Evolutionary conservation across 371 early-diverging fungal species (phyloP), one percentile per base, ranked within the genome.

Genomic region (Sporodiniella umbellata): DNA sequence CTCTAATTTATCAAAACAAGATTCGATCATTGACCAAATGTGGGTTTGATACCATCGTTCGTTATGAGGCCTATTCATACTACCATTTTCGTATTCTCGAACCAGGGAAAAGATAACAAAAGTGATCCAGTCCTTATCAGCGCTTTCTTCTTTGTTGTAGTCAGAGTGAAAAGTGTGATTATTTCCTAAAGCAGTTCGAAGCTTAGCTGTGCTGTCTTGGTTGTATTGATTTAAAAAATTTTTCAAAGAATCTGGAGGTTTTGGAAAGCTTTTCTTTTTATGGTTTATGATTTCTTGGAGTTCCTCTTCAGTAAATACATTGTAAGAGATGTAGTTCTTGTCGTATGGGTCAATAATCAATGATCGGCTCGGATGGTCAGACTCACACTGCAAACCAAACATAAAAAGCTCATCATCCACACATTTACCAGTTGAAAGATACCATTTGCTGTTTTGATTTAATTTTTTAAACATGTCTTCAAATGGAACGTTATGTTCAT

Each of bases 281-380:
- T 42, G 14, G 5, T 12, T 42, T 12, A 42, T 42, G 22, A 48
- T 48, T 38, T 48, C 35, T 35, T 33, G 24, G 15, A 48, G 48
- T 38, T 33, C 48, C 35, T 48, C 33, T 38, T 48, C 18, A 33
- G 48, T 48, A 24, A 33, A 48, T 21, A 48, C 48, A 33, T 38
- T 38, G 24, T 48, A 33, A 12, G 48, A 18, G 25, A 25, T 48
- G 33, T 48, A 48, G 38, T 48, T 48, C 35, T 33, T 33, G n/a
- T 48, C 33, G 11, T 48, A 33, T 23, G 33, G 48, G 19, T 48
- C 48, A 48, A 48, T 38, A 33, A 31, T 48, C 23, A 48, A 48
- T 33, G 48, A 48, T 33, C 42, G 5, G 15, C 42, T 42, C 15
- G 42, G 42, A 21, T 42, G 42, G 22, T 42, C 42, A 42, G 42